Evolutionary conservation across 352 stramenopile species (phyloP).

Genomic region (Vaucheria bursata): DNA sequence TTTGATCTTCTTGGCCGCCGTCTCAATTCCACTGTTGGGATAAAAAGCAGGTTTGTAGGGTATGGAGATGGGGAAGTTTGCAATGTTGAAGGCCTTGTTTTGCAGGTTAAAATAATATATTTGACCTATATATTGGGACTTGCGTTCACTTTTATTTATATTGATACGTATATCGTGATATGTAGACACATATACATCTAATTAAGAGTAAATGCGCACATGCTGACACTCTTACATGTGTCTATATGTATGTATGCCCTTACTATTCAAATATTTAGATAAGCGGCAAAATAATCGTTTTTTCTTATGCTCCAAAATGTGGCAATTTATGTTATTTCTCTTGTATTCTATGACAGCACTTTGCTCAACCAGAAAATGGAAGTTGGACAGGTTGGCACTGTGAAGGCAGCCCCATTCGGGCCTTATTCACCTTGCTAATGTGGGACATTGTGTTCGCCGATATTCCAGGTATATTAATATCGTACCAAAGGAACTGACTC

Average conservation of each 20-base stretch:
- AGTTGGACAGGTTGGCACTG: constrained; percentile 74
- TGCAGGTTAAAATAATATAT: constrained; percentile 57
- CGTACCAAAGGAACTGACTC: constrained; percentile 45
- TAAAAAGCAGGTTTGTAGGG: constrained; percentile 71
- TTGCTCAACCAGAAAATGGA: constrained; percentile 14
- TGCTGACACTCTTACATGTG: no score
- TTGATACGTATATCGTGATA: no score
- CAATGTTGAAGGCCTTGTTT: constrained; percentile 67
- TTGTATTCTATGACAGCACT: constrained; percentile 9
- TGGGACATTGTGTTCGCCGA: constrained; percentile 70
- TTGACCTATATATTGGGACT: no score
- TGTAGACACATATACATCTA: no score
- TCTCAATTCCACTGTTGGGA: constrained; percentile 39
- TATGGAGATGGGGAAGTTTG: constrained; percentile 68
- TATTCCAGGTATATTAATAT: constrained; percentile 71
- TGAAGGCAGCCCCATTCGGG: constrained; percentile 61
- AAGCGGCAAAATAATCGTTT: no score
- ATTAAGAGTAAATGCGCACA: no score
- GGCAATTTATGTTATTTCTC: no score
- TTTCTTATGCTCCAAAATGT: no score
- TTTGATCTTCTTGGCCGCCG: background rate
- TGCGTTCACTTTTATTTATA: no score
- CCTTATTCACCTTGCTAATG: constrained; percentile 72
- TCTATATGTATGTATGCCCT: no score
- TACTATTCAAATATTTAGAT: no score